Conservation (phyloP, 2,329 filamentous ascomycete species). For the Talaromyces sp. region DNA sequence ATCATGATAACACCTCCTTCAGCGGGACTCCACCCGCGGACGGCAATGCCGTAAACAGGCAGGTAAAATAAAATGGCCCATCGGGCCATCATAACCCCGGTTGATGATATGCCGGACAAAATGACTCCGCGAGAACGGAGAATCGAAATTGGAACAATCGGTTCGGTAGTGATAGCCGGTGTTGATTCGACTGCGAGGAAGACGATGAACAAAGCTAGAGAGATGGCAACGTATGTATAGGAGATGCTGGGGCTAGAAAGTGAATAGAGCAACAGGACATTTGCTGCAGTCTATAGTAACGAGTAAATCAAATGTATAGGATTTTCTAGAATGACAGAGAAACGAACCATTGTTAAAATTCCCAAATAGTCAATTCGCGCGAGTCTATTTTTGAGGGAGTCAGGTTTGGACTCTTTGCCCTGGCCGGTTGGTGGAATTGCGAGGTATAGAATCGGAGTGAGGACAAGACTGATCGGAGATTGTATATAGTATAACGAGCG, state of each 20-base stretch:
- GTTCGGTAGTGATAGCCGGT: conserved; percentile 52
- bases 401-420: conserved; percentile 35
- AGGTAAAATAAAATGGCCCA: conserved; percentile 79
- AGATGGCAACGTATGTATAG: conserved; percentile 55
- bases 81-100: conserved; percentile 73
- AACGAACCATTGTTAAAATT: conserved; percentile 57
- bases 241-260: conserved; percentile 61
- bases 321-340: neutral
- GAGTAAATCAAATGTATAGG: neutral
- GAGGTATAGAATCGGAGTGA: conserved; percentile 59
- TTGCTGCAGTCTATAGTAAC: conserved; percentile 50
- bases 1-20: conserved; percentile 70
- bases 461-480: conserved; percentile 57
- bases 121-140: conserved; percentile 66
- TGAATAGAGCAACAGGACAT: conserved; percentile 67
- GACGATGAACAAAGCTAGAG: conserved; percentile 52
- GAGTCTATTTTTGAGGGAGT: conserved; percentile 34
- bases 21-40: conserved; percentile 64
- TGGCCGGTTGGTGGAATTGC: conserved; percentile 55
- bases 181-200: conserved; percentile 60
- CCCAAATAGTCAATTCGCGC: conserved; percentile 69
- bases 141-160: conserved; percentile 68
- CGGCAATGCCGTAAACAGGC: conserved; percentile 72
- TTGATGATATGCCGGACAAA: conserved; percentile 66
- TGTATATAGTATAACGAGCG: conserved; percentile 69